These are phyloP conservation scores for Cenchrus fungigraminus DNA, from an alignment of 176 grass and related monocot genomes.

Conservation along the genomic window DNA sequence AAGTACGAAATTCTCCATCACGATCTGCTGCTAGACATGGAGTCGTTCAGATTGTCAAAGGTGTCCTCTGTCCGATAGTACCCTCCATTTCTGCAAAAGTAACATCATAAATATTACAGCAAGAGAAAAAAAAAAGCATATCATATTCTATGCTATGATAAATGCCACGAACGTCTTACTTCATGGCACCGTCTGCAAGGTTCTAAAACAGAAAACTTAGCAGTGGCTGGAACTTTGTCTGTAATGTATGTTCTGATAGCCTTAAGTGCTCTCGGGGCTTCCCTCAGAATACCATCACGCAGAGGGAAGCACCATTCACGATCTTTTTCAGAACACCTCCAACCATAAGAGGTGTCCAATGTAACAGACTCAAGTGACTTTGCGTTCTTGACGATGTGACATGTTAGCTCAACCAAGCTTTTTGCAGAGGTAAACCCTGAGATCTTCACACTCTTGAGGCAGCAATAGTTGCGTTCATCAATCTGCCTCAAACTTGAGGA, in stretches of 20 bases:
- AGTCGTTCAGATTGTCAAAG: too few species aligned
- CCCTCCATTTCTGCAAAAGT: too few species aligned
- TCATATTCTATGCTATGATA: too few species aligned
- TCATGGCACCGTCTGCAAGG: neutral
- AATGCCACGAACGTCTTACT: too few species aligned
- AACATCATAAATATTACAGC: too few species aligned
- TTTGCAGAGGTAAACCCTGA: slow-evolving; percentile 14
- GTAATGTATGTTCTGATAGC: neutral
- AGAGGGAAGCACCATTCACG: neutral
- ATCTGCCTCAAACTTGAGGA: slow-evolving; percentile 6
- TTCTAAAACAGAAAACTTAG: neutral
- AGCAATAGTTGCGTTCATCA: neutral
- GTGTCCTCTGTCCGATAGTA: too few species aligned
- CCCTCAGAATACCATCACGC: neutral
- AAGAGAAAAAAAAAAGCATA: too few species aligned
- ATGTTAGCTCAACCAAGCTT: slow-evolving; percentile 4
- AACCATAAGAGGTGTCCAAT: neutral
- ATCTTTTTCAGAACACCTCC: neutral
- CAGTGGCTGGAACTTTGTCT: neutral
- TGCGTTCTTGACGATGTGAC: neutral
- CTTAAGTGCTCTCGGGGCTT: neutral
- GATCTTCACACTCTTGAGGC: slow-evolving; percentile 26
- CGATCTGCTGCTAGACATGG: too few species aligned
- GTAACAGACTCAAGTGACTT: neutral
- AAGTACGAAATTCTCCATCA: too few species aligned